Conservation (phyloP, 495 filamentous ascomycete genomes). For the Talaromyces trachyspermus region DNA sequence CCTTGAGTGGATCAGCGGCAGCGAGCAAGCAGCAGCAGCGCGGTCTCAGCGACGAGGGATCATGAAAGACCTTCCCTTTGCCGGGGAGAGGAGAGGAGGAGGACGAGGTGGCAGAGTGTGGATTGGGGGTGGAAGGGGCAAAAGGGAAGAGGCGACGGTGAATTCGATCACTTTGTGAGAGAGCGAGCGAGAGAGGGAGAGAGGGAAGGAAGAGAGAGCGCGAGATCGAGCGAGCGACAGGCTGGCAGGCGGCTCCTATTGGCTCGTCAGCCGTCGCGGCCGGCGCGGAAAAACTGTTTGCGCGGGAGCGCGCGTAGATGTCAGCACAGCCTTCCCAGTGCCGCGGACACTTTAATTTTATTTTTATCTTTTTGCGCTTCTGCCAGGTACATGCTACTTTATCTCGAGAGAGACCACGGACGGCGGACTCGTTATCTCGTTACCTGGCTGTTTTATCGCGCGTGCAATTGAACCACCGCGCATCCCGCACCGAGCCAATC, state of each 20-base stretch:
- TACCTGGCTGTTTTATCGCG: not conserved
- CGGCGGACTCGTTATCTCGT: no score
- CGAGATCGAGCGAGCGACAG: conserved; percentile 5
- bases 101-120: no score
- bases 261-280: not conserved
- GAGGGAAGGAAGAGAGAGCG: conserved; percentile 5
- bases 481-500: no score
- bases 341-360: not conserved
- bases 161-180: no score
- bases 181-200: conserved; percentile 17
- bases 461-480: not conserved
- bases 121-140: conserved; percentile 23
- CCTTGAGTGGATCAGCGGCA: no score
- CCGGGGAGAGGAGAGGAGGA: not conserved
- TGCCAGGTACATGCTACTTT: not conserved
- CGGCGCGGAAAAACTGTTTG: conserved; percentile 5
- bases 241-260: conserved; percentile 2
- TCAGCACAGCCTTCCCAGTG: not conserved
- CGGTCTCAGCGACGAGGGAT: no score
- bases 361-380: not conserved
- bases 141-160: conserved; percentile 22
- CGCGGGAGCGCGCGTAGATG: not conserved
- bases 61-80: not conserved
- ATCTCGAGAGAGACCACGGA: no score
- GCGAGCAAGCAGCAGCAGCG: no score